Evolutionary conservation across 345 rosid genomes (phyloP).

Genomic region (Microcos paniculata): DNA sequence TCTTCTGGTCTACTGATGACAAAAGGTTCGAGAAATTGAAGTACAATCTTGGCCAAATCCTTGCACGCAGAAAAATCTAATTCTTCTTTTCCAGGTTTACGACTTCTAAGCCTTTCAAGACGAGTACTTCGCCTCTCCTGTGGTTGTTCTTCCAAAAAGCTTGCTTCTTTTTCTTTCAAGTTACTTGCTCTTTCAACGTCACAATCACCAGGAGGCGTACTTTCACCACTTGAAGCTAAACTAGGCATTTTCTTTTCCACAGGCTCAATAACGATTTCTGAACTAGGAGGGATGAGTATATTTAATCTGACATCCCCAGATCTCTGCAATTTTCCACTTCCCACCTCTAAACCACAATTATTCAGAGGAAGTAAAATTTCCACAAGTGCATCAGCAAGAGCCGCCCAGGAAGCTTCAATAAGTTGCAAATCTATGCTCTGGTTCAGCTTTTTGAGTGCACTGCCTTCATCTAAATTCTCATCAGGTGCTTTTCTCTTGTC

Average conservation of each 20-base stretch:
- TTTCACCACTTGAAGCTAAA: constrained; percentile 34
- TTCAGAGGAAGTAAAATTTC: constrained; percentile 59
- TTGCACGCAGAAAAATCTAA: constrained; percentile 55
- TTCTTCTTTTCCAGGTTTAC: constrained; percentile 92
- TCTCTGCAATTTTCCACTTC: constrained; percentile 30
- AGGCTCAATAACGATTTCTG: constrained; percentile 41
- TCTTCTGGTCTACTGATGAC: constrained; percentile 34
- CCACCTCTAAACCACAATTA: constrained; percentile 33
- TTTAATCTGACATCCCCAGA: constrained; percentile 77
- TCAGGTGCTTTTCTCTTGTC: constrained; percentile 79
- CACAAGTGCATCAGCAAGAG: constrained; percentile 63
- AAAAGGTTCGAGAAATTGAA: constrained; percentile 75
- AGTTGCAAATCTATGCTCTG: constrained; percentile 54
- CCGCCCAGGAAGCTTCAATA: constrained; percentile 71
- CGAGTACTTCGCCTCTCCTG: constrained; percentile 97
- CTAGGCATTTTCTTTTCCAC: constrained; percentile 40
- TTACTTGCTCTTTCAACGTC: constrained; percentile 43
- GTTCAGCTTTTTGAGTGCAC: constrained; percentile 56
- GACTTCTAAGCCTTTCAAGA: constrained; percentile 91
- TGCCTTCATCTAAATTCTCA: constrained; percentile 42
- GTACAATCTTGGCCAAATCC: constrained; percentile 61
- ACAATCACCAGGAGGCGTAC: constrained; percentile 41
- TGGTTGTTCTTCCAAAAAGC: constrained; percentile 66
- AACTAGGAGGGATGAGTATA: constrained; percentile 42
- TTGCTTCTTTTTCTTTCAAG: constrained; percentile 56